Base-by-base conservation (phyloP, 2,329 filamentous ascomycete species). In the Apiospora phragmitis region DNA sequence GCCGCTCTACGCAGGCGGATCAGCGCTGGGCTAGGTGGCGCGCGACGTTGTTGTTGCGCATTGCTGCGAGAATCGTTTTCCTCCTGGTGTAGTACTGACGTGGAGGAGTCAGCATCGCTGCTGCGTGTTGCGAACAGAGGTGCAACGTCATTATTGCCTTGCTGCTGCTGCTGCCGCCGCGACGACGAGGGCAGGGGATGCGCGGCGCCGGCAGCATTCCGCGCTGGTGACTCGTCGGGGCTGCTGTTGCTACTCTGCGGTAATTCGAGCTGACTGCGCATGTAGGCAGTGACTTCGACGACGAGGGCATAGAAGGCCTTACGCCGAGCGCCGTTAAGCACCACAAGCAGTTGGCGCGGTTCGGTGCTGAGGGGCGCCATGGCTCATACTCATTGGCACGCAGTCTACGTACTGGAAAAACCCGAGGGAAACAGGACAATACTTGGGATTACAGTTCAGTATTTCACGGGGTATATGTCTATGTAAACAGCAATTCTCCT, bases 321-420 rank as follows among this genome's bases (percentile, higher is more conserved):
- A 65, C 88, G 86, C 62, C 85, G 83, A 38, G 85, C 84, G 38
- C 82, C 81, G 73, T 89, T 87, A 51, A 90, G 82, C 35, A 87
- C 83, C 69, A 90, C 84, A 79, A 87, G 83, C 69, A 89, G 79
- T 74, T 88, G 87, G 71, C 86, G 85, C 67, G 87, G 87, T 72
- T 89, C 87, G 45, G 82, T 83, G 70, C 84, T 87, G 68, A 87
- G 81, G 68, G 87, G 87, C 70, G 87, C 86, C 87, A 89, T 69
- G 18, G 32, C n/a, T 62, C 18, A n/a, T 38, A n/a, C 32, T 62
- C 32, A 35, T 62, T 38, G 6, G 32, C 32, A 38, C 9, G 8
- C 55, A 38, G 9, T 62, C 55, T 24, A 62, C 55, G 11, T 26
- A 14, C n/a, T 26, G 18, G 7, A n/a, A 32, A 14, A 62, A 62